phyloP scores from a whole-genome alignment of 352 stramenopile genomes.

The Globisporangium nagaii region DNA sequence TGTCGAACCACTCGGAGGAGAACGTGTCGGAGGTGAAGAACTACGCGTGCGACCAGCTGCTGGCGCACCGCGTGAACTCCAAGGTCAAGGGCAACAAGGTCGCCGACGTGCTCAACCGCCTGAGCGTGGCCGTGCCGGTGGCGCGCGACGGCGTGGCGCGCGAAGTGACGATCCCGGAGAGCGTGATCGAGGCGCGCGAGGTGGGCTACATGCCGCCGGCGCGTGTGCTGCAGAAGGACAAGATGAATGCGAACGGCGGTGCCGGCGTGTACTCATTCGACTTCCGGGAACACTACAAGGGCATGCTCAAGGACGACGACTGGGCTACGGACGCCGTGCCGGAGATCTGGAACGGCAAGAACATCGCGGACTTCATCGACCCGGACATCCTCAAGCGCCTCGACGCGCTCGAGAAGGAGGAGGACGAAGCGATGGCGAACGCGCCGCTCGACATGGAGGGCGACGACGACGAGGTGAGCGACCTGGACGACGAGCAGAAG shows the following conservation, averaged over 20 bases:
- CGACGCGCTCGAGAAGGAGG: constrained; percentile 94
- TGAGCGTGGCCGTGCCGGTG: constrained; percentile 94
- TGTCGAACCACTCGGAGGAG: constrained; percentile 98
- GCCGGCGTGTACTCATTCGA: constrained; percentile 97
- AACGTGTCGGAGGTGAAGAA: constrained; percentile 95
- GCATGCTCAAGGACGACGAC: constrained; percentile 93
- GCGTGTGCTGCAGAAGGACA: constrained; percentile 75
- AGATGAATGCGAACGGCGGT: constrained; percentile 94
- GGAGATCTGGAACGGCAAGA: constrained; percentile 99
- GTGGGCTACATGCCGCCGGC: constrained; percentile 28
- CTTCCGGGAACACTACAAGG: constrained; percentile 97
- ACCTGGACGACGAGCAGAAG: constrained; percentile 96
- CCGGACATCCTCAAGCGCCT: constrained; percentile 97
- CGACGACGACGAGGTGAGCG: constrained; percentile 78
- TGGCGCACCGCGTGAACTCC: constrained; percentile 91
- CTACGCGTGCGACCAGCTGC: constrained; percentile 94
- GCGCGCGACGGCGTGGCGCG: constrained; percentile 90
- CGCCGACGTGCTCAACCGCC: constrained; percentile 93
- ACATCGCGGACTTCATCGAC: constrained; percentile 99
- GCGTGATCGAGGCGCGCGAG: constrained; percentile 82
- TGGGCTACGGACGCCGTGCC: constrained; percentile 97
- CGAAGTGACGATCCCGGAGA: constrained; percentile 91
- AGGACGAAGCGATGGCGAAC: constrained; percentile 94
- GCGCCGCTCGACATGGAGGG: constrained; percentile 86
- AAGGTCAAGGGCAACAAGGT: constrained; percentile 96